Conservation (phyloP, 2,329 filamentous ascomycete genomes). For the Rutstroemia sp. region DNA sequence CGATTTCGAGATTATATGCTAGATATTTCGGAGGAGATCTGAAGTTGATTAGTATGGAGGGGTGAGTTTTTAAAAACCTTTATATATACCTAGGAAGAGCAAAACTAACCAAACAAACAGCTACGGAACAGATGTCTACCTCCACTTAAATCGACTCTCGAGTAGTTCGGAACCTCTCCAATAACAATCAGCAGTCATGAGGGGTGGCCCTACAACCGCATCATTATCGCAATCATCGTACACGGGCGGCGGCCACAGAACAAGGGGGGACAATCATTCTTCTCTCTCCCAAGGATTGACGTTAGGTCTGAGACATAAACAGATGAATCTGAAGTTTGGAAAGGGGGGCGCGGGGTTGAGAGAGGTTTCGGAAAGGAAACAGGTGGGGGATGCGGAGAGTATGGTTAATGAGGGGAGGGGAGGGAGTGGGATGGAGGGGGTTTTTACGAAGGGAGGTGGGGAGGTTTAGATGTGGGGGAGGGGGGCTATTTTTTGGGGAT, state of each 20-base stretch:
- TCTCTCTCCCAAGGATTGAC: conserved; percentile 57
- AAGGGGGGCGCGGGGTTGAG: conserved; percentile 37
- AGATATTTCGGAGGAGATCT: conserved; percentile 96
- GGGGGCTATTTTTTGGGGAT: not conserved
- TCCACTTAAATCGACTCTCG: conserved; percentile 91
- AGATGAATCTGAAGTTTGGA: conserved; percentile 60
- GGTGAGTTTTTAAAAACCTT: conserved; percentile 49
- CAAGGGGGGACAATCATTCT: conserved; percentile 41
- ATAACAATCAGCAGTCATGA: conserved; percentile 80
- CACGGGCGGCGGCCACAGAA: not conserved
- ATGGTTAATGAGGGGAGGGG: conserved; percentile 50
- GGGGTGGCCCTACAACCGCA: conserved; percentile 39
- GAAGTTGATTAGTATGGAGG: conserved; percentile 99
- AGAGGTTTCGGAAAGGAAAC: conserved; percentile 79
- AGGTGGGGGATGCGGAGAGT: conserved; percentile 81
- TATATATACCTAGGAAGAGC: not conserved
- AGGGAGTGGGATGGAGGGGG: conserved; percentile 24
- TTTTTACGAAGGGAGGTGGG: conserved; percentile 29
- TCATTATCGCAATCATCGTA: not conserved
- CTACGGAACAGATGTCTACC: conserved; percentile 96
- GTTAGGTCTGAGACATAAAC: conserved; percentile 42
- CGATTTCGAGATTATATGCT: conserved; percentile 89
- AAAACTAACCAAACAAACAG: conserved; percentile 38
- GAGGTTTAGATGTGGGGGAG: conserved; percentile 22
- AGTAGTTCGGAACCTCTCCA: conserved; percentile 94